Evolutionary conservation across 352 stramenopile genomes (phyloP).

Genomic region (Phytophthora citricola): DNA sequence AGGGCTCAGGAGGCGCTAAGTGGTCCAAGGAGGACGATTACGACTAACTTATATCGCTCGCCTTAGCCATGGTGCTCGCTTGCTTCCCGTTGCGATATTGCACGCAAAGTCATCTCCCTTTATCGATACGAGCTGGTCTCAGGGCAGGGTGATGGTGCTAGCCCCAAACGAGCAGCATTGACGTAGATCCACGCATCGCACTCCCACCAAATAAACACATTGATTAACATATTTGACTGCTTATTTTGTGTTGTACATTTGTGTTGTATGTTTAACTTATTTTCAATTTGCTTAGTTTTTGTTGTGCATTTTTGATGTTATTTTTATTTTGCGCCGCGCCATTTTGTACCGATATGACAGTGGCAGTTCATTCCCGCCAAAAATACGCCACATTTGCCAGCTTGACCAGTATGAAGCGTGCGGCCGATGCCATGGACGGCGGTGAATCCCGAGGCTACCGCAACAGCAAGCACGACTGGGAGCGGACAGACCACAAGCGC

Average conservation of each 20-base stretch:
- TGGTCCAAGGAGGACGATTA: conserved; percentile 94
- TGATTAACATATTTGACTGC: conserved; percentile 16
- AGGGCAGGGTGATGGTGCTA: too few species aligned
- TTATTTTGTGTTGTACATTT: too few species aligned
- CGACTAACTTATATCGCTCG: conserved; percentile 61
- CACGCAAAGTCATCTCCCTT: conserved; percentile 4
- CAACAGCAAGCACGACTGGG: conserved; percentile 2
- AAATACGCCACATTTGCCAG: conserved; percentile 20
- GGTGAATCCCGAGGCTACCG: background rate
- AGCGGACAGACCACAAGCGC: conserved; percentile 24
- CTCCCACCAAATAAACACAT: conserved; percentile 9
- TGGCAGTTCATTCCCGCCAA: conserved; percentile 33
- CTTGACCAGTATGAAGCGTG: conserved; percentile 25
- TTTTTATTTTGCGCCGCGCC: too few species aligned
- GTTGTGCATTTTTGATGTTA: too few species aligned
- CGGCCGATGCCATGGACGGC: conserved; percentile 21
- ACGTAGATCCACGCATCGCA: background rate
- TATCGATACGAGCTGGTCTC: conserved; percentile 1
- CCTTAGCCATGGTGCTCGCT: conserved; percentile 2
- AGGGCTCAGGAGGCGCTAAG: conserved; percentile 60
- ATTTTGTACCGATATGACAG: background rate
- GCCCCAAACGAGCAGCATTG: background rate
- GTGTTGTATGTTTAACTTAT: too few species aligned
- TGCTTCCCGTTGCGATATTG: conserved; percentile 6
- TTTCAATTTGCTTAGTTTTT: conserved; percentile 4